Evolutionary conservation across 2,329 filamentous ascomycete genomes (phyloP), one percentile per base, ranked within the genome.

Genomic region (Alternaria panax): DNA sequence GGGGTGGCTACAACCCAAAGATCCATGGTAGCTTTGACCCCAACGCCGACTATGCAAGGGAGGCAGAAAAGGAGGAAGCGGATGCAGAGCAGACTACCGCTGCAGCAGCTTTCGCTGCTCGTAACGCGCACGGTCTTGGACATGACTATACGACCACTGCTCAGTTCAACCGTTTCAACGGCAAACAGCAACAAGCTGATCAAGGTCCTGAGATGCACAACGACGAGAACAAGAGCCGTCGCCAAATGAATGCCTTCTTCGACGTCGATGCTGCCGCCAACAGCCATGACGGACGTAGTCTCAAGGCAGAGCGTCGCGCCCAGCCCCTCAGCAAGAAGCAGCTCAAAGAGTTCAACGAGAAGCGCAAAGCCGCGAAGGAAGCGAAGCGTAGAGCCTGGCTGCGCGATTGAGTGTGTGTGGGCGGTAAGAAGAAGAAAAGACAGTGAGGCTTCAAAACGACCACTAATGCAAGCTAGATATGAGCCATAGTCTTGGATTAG

Each of bases 11-110:
- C 81, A 97, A 98, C 75, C 95, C 95, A 1, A 91, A 92, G 24
- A 94, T 99, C 45, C 95, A 99, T 77, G 95, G 95, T 69, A 91
- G 93, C 80, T 99, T 97, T 82, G 95, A 99, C 72, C 93, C 93
- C 4, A 95, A 90, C 60, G 94, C 95, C n/a, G 91, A 93, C 82
- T 99, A 99, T 76, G 94, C 95, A 11, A 83, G 60, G 48, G 69
- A 71, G 58, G 73, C 74, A 3, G 54, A 86, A 65, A 75, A 81
- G 22, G 79, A 77, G 42, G 71, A 77, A 43, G 76, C 82, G 51
- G 69, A 74, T 28, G 64, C 65, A 22, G 72, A 72, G 51, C 64
- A 71, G 56, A 63, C 72, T 50, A 38, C 72, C 52, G 51, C 74
- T 22, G 64, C 67, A 32, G 65, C 62, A 30, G 65, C 74, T 28